Conservation (phyloP, 2,329 filamentous ascomycete genomes). For the Ceratocystis variospora region DNA sequence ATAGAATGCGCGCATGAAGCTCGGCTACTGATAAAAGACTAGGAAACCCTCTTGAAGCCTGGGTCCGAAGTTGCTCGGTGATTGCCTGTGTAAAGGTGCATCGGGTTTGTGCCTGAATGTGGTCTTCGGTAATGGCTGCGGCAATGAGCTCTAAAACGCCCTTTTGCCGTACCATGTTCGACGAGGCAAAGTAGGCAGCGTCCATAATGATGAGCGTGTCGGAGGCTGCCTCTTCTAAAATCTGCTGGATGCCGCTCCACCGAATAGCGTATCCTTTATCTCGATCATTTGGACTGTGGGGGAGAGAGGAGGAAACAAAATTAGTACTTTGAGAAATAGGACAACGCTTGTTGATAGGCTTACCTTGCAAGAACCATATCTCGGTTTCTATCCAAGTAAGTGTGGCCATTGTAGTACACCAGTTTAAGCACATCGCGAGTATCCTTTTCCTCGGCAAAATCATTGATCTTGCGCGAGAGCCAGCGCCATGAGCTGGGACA, state of each 20-base stretch:
- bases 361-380: slow-evolving; percentile 47
- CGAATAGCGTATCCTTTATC: slow-evolving; percentile 32
- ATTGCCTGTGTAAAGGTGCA: slow-evolving; percentile 40
- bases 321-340: not conserved
- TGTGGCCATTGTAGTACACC: slow-evolving; percentile 44
- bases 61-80: slow-evolving; percentile 36
- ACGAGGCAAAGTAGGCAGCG: slow-evolving; percentile 42
- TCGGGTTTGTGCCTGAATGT: slow-evolving; percentile 34
- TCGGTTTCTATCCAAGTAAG: slow-evolving; percentile 39
- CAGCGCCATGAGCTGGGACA: slow-evolving; percentile 39
- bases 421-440: slow-evolving; percentile 44
- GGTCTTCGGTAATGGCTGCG: slow-evolving; percentile 40
- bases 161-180: slow-evolving; percentile 35
- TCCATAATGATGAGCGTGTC: slow-evolving; percentile 47
- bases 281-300: slow-evolving; percentile 34
- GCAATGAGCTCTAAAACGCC: slow-evolving; percentile 45
- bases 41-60: slow-evolving; percentile 31
- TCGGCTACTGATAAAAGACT: slow-evolving; percentile 39
- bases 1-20: slow-evolving; percentile 40
- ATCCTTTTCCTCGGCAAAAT: slow-evolving; percentile 41
- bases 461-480: slow-evolving; percentile 38
- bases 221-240: slow-evolving; percentile 40
- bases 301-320: not conserved
- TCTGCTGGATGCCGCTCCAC: slow-evolving; percentile 44
- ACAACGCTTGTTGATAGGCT: slow-evolving; percentile 16